phyloP scores from a whole-genome alignment of 495 filamentous ascomycete species.

The Aspergillus nanangensis region DNA sequence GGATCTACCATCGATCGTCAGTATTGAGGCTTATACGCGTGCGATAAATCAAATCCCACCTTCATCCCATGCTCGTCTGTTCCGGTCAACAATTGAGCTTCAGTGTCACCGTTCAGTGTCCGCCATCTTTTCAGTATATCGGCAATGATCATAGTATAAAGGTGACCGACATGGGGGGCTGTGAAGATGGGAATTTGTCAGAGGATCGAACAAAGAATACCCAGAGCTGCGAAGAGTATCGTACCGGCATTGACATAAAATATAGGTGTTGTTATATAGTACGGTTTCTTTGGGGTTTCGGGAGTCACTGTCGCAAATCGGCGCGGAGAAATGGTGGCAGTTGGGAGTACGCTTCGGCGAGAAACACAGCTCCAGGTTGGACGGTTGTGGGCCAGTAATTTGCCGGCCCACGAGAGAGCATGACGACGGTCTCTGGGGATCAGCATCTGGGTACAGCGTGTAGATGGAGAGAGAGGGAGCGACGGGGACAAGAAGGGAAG shows the following conservation, averaged over 20 bases:
- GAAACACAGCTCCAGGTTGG: constrained; percentile 31
- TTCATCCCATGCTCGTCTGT: constrained; percentile 99
- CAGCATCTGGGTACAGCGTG: constrained; percentile 29
- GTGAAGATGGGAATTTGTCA: neutral
- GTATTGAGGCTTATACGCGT: no score
- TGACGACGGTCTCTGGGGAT: constrained; percentile 24
- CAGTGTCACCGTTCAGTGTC: constrained; percentile 58
- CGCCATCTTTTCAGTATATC: constrained; percentile 95
- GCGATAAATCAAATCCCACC: no score
- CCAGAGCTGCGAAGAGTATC: neutral
- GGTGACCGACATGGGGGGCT: constrained; percentile 93
- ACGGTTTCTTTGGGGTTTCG: constrained; percentile 62
- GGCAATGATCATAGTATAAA: constrained; percentile 87
- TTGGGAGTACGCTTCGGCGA: constrained; percentile 16
- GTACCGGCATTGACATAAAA: constrained; percentile 98
- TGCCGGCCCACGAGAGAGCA: constrained; percentile 28
- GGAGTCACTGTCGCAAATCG: constrained; percentile 30
- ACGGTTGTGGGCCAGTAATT: constrained; percentile 18
- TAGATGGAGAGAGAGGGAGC: constrained; percentile 4
- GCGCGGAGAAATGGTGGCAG: constrained; percentile 16
- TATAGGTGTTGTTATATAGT: constrained; percentile 94
- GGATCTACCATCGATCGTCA: constrained; percentile 52
- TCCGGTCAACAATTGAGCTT: constrained; percentile 77
- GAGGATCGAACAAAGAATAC: neutral
- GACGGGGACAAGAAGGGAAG: neutral